A percentile compares a stretch with the other conserved stretches of the same genome.
phyloP scores from a whole-genome alignment of 23 red algal genomes.

The Cyanidium caldarium region DNA sequence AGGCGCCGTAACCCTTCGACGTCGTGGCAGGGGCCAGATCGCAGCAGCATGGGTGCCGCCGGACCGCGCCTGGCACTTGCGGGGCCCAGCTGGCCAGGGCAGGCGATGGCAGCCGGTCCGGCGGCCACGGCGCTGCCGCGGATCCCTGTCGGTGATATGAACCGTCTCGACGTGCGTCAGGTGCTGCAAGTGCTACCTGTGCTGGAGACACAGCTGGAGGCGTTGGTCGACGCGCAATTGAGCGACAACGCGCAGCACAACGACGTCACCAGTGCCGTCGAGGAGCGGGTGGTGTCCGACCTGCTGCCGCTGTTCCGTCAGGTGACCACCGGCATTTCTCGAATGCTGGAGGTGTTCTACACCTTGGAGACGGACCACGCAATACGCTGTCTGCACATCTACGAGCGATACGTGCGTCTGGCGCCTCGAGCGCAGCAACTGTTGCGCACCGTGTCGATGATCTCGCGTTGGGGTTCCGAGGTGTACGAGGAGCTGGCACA shows the following conservation, averaged over 20 bases:
- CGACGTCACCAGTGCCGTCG: conserved; percentile 8
- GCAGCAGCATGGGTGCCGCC: too few relatives aligned
- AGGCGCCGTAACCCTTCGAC: too few relatives aligned
- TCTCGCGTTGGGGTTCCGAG: neutral
- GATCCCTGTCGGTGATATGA: conserved; percentile 1
- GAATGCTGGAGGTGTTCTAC: conserved; percentile 3
- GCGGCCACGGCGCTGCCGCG: neutral
- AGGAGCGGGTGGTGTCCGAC: neutral
- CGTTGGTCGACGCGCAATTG: neutral
- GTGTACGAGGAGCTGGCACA: neutral
- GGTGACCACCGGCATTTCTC: neutral
- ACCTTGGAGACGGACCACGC: neutral
- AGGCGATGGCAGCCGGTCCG: too few relatives aligned
- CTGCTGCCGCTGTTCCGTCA: conserved; percentile 1
- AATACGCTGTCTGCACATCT: neutral
- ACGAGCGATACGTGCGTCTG: neutral
- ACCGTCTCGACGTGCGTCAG: neutral
- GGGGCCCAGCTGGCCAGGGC: too few relatives aligned
- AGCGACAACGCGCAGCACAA: neutral
- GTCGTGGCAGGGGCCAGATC: too few relatives aligned
- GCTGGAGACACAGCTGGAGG: conserved; percentile 9
- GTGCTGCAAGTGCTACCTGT: conserved; percentile 7
- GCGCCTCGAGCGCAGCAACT: conserved; percentile 1
- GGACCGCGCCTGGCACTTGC: too few relatives aligned
- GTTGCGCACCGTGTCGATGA: neutral